Evolutionary conservation across 345 rosid genomes (phyloP), one percentile per base, ranked within the genome.

Genomic region (Murraya koenigii): DNA sequence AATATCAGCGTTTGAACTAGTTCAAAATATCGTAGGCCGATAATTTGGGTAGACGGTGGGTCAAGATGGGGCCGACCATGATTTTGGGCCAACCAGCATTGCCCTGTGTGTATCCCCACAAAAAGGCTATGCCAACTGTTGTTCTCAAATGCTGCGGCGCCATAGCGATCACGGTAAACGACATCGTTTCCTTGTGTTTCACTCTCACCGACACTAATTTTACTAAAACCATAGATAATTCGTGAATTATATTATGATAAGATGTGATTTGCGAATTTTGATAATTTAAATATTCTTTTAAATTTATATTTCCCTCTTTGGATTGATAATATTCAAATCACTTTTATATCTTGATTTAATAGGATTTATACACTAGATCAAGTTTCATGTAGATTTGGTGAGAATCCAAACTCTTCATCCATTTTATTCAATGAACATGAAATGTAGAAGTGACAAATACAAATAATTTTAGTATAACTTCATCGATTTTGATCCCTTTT

Each of bases 1-100:
- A 56, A 55, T 36, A 15, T 74, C 67, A 26, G 5, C 52, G 20
- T 63, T 14, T 0, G 30, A 30, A 36, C 11, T 20, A n/a, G 5
- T 32, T 26, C 4, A 73, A 60, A 61, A 44, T 28, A 62, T 44
- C 77, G 69, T 49, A 17, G 35, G 52, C 71, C 62, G 78, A 75
- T 2, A 63, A 74, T 7, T 74, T 61, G 59, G 11, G 4, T 26
- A 26, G 5, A 14, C 1, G 30, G 33, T 30, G 39, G 63, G 55
- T 23, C 76, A 28, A 0, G 9, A 7, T 23, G 76, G 80, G 80
- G 33, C 58, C 75, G 76, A 54, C 79, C 71, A 66, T 19, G 52
- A 66, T 72, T 79, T 77, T 74, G 78, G 79, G 81, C 83, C 83
- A 77, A 77, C 78, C 33, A 33, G 77, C 35, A 65, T 52, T 36